Percentiles rank a stretch among this genome's conserved stretches.
These are phyloP conservation scores for Calocybe gambosa DNA, from an alignment of 1,284 basidiomycete genomes.

Conservation along the genomic window DNA sequence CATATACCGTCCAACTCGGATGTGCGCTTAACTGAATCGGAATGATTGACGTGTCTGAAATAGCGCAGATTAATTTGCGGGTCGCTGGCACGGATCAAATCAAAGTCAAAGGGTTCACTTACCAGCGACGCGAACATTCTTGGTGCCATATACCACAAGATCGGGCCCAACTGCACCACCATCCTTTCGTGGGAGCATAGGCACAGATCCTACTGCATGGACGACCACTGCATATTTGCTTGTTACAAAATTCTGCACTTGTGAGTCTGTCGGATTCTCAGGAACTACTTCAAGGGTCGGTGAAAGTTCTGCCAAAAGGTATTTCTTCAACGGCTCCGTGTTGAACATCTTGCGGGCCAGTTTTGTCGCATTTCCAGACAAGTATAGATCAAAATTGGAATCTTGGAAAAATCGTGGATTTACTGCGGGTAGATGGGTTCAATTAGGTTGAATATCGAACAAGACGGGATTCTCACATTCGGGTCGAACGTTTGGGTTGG, in stretches of 20 bases:
- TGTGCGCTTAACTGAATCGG: slow-evolving; percentile 14
- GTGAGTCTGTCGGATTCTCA: slow-evolving; percentile 5
- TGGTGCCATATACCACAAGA: slow-evolving; percentile 9
- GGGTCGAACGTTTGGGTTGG: slow-evolving; percentile 11
- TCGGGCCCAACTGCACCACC: slow-evolving; percentile 9
- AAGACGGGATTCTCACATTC: slow-evolving; percentile 1
- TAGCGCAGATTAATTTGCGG: background rate
- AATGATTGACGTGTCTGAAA: slow-evolving; percentile 11
- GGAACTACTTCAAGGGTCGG: slow-evolving; percentile 7
- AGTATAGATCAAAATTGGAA: slow-evolving; percentile 5
- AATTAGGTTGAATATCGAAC: background rate
- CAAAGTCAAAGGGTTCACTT: too few relatives aligned
- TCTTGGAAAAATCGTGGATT: slow-evolving; percentile 9
- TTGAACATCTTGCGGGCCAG: slow-evolving; percentile 9
- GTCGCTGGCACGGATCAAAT: background rate
- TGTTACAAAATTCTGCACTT: slow-evolving; percentile 5
- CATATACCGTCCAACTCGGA: slow-evolving; percentile 9
- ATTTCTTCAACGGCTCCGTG: slow-evolving; percentile 6
- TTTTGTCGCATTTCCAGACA: slow-evolving; percentile 11
- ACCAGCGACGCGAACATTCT: slow-evolving; percentile 14
- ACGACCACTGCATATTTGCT: slow-evolving; percentile 1
- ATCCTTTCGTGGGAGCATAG: slow-evolving; percentile 12
- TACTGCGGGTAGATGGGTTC: slow-evolving; percentile 1
- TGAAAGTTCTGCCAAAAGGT: slow-evolving; percentile 1
- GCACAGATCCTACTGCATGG: slow-evolving; percentile 12